Conservation (phyloP, 2,329 filamentous ascomycete genomes). For the Exophiala sp. region DNA sequence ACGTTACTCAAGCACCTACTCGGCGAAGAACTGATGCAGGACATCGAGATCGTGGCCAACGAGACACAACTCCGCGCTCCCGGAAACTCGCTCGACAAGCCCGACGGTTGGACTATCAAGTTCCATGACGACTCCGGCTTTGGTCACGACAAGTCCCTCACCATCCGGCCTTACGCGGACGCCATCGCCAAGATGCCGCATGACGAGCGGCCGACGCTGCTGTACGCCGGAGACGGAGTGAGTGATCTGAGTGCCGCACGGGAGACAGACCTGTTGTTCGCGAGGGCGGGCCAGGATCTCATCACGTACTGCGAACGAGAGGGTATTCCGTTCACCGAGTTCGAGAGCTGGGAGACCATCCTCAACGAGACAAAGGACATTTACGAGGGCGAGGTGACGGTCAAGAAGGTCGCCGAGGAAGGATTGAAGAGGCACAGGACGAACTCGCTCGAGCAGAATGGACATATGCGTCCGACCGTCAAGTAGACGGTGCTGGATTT, state of each 20-base stretch:
- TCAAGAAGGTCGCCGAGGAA: constrained; percentile 63
- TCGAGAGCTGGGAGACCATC: constrained; percentile 80
- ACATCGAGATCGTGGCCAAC: constrained; percentile 90
- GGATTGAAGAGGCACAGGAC: constrained; percentile 25
- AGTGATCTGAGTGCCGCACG: constrained; percentile 87
- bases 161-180: constrained; percentile 78
- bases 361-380: constrained; percentile 73
- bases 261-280: constrained; percentile 90
- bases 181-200: constrained; percentile 56
- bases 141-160: constrained; percentile 94
- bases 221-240: constrained; percentile 94
- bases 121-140: constrained; percentile 80
- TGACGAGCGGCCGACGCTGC: constrained; percentile 70
- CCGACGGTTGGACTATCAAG: constrained; percentile 80
- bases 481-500: background rate
- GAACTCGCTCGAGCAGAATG: constrained; percentile 24
- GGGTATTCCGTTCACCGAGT: constrained; percentile 81
- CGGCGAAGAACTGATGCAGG: constrained; percentile 65
- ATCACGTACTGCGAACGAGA: constrained; percentile 82
- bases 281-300: constrained; percentile 85
- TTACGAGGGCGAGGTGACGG: constrained; percentile 65
- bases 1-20: constrained; percentile 76
- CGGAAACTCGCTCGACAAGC: constrained; percentile 72
- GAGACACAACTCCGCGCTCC: constrained; percentile 62
- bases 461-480: constrained; percentile 10